Base-by-base conservation (phyloP, 2,329 filamentous ascomycete genomes). In the Aspergillus piperis region DNA sequence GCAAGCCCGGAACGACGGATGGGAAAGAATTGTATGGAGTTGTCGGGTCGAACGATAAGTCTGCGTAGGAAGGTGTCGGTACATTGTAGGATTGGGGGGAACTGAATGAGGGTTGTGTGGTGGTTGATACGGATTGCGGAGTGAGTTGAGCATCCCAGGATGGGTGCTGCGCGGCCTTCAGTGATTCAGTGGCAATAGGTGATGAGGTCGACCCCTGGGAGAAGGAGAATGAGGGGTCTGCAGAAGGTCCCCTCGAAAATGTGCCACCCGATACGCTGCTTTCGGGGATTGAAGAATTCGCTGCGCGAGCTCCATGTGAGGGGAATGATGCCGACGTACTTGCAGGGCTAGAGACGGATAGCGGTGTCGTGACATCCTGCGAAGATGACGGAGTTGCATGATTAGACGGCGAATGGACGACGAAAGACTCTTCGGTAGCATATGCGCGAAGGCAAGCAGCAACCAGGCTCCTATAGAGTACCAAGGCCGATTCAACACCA, bases 361-460 rank as follows among this genome's bases (percentile, higher is more conserved):
- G 80, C 23, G 76, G 76, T 11, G 75, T 76, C 50, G 70, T 70
- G 25, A 75, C 64, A 19, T 76, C 77, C 54, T 76, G 75, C 10
- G 75, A 73, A 13, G 77, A 77, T 3, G 68, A 67, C 30, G 77
- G 77, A 17, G 77, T 79, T 44, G 73, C 75, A 66, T 70, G 78
- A 68, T 70, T 79, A 64, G 70, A 78, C 76, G 62, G 81, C 68
- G 60, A 84, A 71, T 61, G 84, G 76, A 61, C 83, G 74, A 60
- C 85, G 75, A 58, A 85, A 75, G 68, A 81, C 41, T 83, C 79
- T 23, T 82, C 81, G 7, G 80, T 85, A 63, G 93, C 89, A 75
- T 96, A 99, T 68, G 92, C 92, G 73, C 91, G 92, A 69, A 98
- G 81, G 69, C 93, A 96, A 11, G 93, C 92, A 60, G 85, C 86